A percentile compares a stretch with the other conserved stretches of the same genome.
These are phyloP conservation scores for Dioscorea alata DNA, from an alignment of 106 monocot species.

Conservation along the genomic window DNA sequence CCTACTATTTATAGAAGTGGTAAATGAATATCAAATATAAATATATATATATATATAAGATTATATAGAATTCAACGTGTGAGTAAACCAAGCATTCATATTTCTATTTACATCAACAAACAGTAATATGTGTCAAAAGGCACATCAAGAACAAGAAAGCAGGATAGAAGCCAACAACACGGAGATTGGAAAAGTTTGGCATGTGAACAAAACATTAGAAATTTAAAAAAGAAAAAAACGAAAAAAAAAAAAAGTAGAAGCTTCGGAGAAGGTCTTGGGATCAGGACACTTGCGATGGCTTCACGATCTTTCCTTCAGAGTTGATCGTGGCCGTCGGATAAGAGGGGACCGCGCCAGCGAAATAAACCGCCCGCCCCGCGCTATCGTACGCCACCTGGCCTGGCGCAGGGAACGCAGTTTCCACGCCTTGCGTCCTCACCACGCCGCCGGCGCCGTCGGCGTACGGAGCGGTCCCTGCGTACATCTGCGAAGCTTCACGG, in stretches of 20 bases:
- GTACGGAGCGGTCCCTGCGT: conserved; percentile 10
- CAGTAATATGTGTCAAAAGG: not conserved
- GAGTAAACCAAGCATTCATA: not conserved
- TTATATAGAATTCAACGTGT: not conserved
- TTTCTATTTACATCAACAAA: not conserved
- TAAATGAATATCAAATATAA: not conserved
- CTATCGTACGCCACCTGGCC: conserved; percentile 33
- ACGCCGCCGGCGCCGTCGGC: not conserved
- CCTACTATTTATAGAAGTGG: not conserved
- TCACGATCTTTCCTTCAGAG: conserved; percentile 11
- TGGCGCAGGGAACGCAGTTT: not conserved
- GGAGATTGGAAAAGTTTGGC: not conserved
- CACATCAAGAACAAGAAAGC: not conserved
- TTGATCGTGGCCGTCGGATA: conserved; percentile 24
- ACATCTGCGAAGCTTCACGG: conserved; percentile 1
- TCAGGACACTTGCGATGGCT: conserved; percentile 12
- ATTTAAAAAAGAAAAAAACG: no score
- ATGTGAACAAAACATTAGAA: not conserved
- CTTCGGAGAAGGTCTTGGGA: not conserved
- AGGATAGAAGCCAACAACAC: not conserved
- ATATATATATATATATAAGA: not conserved
- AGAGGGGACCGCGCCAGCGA: conserved; percentile 23
- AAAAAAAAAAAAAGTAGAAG: no score
- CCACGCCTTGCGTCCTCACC: not conserved
- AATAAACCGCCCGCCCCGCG: conserved; percentile 44